Percentiles rank a stretch among this genome's conserved stretches.
Conservation (phyloP, 345 rosid genomes). For the Microthlaspi erraticum region DNA sequence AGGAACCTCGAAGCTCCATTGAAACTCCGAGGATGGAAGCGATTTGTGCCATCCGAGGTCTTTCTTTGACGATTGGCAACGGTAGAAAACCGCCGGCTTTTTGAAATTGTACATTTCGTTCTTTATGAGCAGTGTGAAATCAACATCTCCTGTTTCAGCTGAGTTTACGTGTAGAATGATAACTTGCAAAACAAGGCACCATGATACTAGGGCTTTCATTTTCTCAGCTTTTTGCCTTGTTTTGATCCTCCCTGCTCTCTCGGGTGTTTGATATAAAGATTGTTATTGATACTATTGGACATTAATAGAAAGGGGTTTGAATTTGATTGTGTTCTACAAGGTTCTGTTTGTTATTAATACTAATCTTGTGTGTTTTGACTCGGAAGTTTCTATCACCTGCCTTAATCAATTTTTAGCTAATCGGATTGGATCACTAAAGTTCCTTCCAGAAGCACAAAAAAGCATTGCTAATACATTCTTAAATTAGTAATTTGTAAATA, state of each 20-base stretch:
- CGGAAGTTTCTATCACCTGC: not conserved
- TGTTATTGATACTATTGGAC: not conserved
- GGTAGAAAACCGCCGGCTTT: slow-evolving; percentile 23
- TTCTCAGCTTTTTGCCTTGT: slow-evolving; percentile 7
- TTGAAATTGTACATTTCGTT: slow-evolving; percentile 34
- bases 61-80: slow-evolving; percentile 34
- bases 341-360: slow-evolving; percentile 15
- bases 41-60: slow-evolving; percentile 41
- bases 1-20: slow-evolving; percentile 36
- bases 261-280: not conserved
- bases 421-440: slow-evolving; percentile 6
- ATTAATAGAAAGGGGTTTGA: slow-evolving; percentile 24
- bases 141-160: slow-evolving; percentile 24
- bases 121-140: slow-evolving; percentile 20
- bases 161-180: slow-evolving; percentile 25
- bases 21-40: slow-evolving; percentile 28
- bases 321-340: not conserved
- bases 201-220: slow-evolving; percentile 33
- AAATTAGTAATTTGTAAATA: not conserved
- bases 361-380: slow-evolving; percentile 19
- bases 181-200: slow-evolving; percentile 26
- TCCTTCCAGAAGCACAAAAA: slow-evolving; percentile 20
- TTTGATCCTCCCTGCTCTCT: not conserved
- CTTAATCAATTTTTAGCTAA: slow-evolving; percentile 19
- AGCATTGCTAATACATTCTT: not conserved